Base-by-base conservation (phyloP, 345 rosid species). In the Psidium guajava region DNA sequence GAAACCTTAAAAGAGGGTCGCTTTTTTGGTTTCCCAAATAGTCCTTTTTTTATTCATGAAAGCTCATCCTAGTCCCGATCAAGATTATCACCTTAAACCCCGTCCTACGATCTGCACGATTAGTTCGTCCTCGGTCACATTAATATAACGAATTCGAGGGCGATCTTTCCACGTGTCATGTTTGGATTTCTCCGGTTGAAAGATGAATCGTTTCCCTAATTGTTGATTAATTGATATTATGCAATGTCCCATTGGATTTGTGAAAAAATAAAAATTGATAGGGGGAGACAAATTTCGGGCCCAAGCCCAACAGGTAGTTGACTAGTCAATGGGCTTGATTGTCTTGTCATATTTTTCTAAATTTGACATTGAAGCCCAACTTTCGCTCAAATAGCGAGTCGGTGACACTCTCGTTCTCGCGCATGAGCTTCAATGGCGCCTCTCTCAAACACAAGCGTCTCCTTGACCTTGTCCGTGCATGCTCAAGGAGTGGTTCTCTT, bases 381-480 rank as follows among this genome's bases (percentile, higher is more conserved):
- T 69, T 64, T 4, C 8, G 77, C 77, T 69, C 47, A 18, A 3
- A 36, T 36, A 36, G 47, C 47, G 80, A 69, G 25, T 36, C 77
- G 3, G 47, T 12, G 13, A 32, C 77, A 5, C 77, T 8, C 47
- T 18, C 58, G 36, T 27, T 28, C 80, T 55, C 84, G 91, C 86
- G 83, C 80, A 95, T 95, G 96, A 90, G 87, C 90, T 82, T 88
- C 88, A 69, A 88, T 87, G 88, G 90, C 81, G 88, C 85, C 88
- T 83, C 91, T 82, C 58, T 87, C 89, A 86, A 84, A 83, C 91
- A 83, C 86, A 36, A 86, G 21, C 95, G 93, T 86, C 86, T 95
- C 47, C 89, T 90, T 83, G 85, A 83, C 27, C 89, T 94, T 73
- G 95, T 94, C 84, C 90, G 88, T 56, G 83, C 84, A 74, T 90